phyloP scores from a whole-genome alignment of 208 protist species.

The Leishmania major region DNA sequence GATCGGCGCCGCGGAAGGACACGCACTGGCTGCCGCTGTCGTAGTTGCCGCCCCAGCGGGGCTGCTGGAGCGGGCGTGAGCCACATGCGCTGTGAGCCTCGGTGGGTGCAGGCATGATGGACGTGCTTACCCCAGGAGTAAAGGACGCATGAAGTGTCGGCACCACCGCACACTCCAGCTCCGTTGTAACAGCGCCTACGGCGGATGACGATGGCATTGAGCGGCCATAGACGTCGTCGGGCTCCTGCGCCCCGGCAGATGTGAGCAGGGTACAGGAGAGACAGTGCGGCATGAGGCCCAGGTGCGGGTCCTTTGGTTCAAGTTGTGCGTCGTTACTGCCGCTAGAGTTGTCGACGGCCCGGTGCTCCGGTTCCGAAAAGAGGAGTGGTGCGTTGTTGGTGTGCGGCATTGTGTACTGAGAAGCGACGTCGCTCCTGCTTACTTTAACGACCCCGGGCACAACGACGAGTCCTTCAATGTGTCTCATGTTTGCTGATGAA shows the following conservation, averaged over 20 bases:
- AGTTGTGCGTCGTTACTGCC: neutral
- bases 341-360: neutral
- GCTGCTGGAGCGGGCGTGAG: neutral
- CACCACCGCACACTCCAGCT: neutral
- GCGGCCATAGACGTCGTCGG: neutral
- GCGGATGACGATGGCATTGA: slow-evolving; percentile 4
- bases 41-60: slow-evolving; percentile 4
- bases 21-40: slow-evolving; percentile 6
- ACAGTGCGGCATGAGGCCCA: slow-evolving; percentile 1
- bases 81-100: neutral
- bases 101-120: neutral
- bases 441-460: neutral
- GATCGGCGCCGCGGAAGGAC: slow-evolving; percentile 6
- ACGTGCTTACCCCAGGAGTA: slow-evolving; percentile 8
- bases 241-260: neutral
- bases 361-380: neutral
- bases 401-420: neutral
- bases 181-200: neutral
- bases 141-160: neutral
- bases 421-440: neutral
- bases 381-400: neutral
- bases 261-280: neutral
- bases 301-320: neutral
- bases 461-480: neutral
- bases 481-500: neutral